Percentiles rank a stretch among this genome's conserved stretches.
Evolutionary conservation across 164 flowering plant species (phyloP).

Genomic region (Sextonia rubra): DNA sequence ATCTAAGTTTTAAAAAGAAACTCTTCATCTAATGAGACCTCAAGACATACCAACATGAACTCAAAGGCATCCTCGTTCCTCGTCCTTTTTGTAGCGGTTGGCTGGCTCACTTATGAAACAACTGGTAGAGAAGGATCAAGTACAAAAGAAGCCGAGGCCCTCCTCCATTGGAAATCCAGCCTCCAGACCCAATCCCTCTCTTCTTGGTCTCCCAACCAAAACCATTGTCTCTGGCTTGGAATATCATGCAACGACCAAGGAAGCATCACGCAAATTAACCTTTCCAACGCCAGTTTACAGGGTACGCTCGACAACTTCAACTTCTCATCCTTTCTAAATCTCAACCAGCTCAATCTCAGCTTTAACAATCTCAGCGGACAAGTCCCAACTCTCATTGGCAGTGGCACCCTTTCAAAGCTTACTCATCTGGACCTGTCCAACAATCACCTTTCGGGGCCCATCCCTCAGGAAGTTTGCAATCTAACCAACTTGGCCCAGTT

Average conservation of each 20-base stretch:
- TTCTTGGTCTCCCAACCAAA: conserved; percentile 32
- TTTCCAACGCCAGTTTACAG: conserved; percentile 10
- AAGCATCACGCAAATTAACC: conserved; percentile 19
- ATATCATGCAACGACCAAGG: conserved; percentile 25
- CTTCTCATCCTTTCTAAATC: conserved; percentile 34
- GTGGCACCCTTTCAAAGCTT: conserved; percentile 11
- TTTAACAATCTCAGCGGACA: conserved; percentile 27
- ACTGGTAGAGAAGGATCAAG: not conserved
- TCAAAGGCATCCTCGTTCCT: too few species aligned
- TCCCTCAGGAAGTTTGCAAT: conserved; percentile 58
- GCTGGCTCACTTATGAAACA: too few species aligned
- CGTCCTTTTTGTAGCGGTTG: too few species aligned
- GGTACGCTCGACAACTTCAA: conserved; percentile 31
- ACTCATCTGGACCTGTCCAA: not conserved
- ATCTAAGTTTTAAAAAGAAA: too few species aligned
- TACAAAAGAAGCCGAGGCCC: conserved; percentile 27
- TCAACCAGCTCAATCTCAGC: conserved; percentile 29
- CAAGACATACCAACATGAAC: too few species aligned
- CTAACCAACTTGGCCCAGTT: conserved; percentile 37
- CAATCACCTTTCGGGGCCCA: conserved; percentile 26
- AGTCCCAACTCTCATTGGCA: not conserved
- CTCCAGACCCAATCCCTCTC: conserved; percentile 11
- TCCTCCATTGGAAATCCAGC: conserved; percentile 33
- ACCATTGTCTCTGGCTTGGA: conserved; percentile 40
- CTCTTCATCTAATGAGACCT: too few species aligned